Conservation (phyloP, 139 green algal species). For the Chara braunii region DNA sequence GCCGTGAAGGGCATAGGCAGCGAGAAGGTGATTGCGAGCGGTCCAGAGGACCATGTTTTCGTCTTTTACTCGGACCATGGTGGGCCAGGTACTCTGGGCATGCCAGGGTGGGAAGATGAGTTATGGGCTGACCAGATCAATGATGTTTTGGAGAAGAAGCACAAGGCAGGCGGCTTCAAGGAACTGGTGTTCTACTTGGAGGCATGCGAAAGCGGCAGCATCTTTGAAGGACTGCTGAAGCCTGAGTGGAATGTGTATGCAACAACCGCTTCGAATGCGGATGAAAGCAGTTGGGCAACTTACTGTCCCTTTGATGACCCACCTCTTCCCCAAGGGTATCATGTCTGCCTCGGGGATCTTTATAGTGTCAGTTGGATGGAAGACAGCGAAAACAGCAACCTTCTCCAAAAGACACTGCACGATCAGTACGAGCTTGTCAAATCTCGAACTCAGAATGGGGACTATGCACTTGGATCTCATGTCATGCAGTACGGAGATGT, state of each 20-base stretch:
- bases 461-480: slow-evolving; percentile 63
- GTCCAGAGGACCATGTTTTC: slow-evolving; percentile 64
- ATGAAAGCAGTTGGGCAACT: slow-evolving; percentile 81
- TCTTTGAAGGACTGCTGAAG: slow-evolving; percentile 70
- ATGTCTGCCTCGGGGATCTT: slow-evolving; percentile 90
- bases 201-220: slow-evolving; percentile 83
- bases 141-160: slow-evolving; percentile 46
- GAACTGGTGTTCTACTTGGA: slow-evolving; percentile 83
- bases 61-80: slow-evolving; percentile 76
- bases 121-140: slow-evolving; percentile 82
- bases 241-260: slow-evolving; percentile 52
- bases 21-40: slow-evolving; percentile 51
- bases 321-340: slow-evolving; percentile 48
- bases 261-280: slow-evolving; percentile 77
- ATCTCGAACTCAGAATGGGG: slow-evolving; percentile 71
- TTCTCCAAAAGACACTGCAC: slow-evolving; percentile 70
- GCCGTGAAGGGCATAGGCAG: slow-evolving; percentile 40
- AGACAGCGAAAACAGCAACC: too few relatives aligned
- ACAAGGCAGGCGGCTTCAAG: slow-evolving; percentile 54
- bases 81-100: slow-evolving; percentile 68
- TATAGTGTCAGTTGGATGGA: slow-evolving; percentile 91
- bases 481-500: slow-evolving; percentile 75
- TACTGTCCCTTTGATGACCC: slow-evolving; percentile 68
- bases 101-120: too few relatives aligned
- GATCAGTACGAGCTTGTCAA: slow-evolving; percentile 75